phyloP scores from a whole-genome alignment of 495 filamentous ascomycete species.

The Xylaria venustula region DNA sequence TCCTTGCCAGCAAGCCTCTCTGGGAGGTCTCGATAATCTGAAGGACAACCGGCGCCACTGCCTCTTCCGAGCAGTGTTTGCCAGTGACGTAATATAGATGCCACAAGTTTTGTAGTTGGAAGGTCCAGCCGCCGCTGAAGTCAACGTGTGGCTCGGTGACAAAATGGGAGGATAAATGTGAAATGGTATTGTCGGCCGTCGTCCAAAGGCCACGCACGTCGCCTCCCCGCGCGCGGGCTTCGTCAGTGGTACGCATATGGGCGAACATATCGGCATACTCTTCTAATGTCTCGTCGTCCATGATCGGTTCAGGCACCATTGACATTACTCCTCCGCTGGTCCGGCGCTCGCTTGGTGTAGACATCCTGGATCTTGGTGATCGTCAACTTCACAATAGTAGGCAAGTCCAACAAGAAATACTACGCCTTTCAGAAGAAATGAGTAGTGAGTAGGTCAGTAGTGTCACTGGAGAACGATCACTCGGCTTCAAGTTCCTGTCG shows the following conservation, averaged over 20 bases:
- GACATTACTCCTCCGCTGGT: background rate
- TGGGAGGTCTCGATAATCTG: conserved; percentile 15
- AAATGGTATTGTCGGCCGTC: conserved; percentile 10
- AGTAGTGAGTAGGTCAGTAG: background rate
- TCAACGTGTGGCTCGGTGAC: conserved; percentile 23
- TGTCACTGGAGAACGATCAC: background rate
- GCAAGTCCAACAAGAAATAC: background rate
- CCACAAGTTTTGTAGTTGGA: conserved; percentile 17
- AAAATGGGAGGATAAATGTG: conserved; percentile 18
- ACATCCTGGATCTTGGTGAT: conserved; percentile 3
- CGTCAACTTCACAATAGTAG: too few relatives aligned
- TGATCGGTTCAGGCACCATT: background rate
- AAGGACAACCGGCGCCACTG: conserved; percentile 11
- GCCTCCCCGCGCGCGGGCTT: conserved; percentile 12
- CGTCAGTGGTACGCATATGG: conserved; percentile 13
- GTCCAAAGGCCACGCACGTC: conserved; percentile 12
- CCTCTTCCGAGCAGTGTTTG: conserved; percentile 2
- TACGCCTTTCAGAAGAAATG: background rate
- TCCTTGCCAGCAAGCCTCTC: conserved; percentile 9
- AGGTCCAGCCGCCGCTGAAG: conserved; percentile 16
- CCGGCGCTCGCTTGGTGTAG: background rate
- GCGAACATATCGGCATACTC: conserved; percentile 15
- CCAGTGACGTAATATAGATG: conserved; percentile 16
- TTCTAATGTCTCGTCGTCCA: conserved; percentile 9
- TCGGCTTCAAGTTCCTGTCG: background rate